Evolutionary conservation across 306 rosid species (phyloP).

Genomic region (Fragaria iinumae): DNA sequence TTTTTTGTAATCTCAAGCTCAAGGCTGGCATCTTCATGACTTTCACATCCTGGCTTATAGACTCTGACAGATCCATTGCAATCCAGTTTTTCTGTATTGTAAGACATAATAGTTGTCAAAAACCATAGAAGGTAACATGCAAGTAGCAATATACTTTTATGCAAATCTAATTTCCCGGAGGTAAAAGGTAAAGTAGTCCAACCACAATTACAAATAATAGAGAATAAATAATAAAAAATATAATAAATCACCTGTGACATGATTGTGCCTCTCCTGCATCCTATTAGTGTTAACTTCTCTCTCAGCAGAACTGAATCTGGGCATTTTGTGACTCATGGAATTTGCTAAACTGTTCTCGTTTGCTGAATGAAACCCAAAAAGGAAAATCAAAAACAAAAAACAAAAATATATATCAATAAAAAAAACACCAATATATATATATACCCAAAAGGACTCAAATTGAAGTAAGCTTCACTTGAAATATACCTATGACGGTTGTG

Average conservation of each 20-base stretch:
- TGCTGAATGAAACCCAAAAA: conserved; percentile 38
- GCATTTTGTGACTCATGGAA: conserved; percentile 31
- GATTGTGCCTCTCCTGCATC: conserved; percentile 36
- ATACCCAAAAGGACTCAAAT: neutral
- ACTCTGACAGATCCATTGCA: conserved; percentile 22
- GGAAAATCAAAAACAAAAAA: neutral
- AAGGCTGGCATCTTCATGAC: conserved; percentile 39
- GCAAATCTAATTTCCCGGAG: conserved; percentile 32
- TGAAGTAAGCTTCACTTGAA: conserved; percentile 28
- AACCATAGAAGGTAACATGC: neutral
- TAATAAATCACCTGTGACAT: conserved; percentile 37
- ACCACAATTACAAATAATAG: neutral
- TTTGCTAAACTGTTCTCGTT: conserved; percentile 43
- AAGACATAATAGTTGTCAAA: conserved; percentile 24
- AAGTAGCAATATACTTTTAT: conserved; percentile 6
- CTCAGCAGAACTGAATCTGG: conserved; percentile 21
- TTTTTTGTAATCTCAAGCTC: conserved; percentile 39
- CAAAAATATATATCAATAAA: neutral
- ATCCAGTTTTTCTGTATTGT: conserved; percentile 29
- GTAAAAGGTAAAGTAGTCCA: neutral
- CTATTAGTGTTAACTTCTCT: conserved; percentile 31
- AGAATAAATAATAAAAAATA: neutral
- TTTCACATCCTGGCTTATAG: conserved; percentile 44
- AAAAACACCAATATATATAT: too few species aligned
- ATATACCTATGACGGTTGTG: conserved; percentile 44